Conservation (phyloP, 192 early-diverging fungal genomes). For the Coemansia sp. region DNA sequence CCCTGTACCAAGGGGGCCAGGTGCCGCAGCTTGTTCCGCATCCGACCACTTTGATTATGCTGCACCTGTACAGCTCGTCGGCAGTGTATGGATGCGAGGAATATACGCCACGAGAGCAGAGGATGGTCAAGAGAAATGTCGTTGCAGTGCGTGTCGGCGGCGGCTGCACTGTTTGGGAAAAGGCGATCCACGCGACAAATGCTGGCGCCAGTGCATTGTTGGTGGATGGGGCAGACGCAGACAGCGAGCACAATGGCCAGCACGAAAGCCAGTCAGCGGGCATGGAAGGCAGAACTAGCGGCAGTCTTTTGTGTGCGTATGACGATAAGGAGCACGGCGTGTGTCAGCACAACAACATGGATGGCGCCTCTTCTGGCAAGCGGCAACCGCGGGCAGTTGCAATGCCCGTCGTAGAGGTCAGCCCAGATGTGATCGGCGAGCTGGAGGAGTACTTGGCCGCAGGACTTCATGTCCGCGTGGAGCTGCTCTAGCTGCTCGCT, state of each 20-base stretch:
- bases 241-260: neutral
- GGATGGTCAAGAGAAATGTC: constrained; percentile 25
- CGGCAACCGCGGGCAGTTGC: neutral
- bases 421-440: constrained; percentile 25
- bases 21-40: constrained; percentile 19
- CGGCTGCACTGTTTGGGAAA: constrained; percentile 40
- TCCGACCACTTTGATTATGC: constrained; percentile 32
- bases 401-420: constrained; percentile 48
- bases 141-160: constrained; percentile 35
- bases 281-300: neutral
- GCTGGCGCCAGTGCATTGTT: constrained; percentile 47
- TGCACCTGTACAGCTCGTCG: constrained; percentile 27
- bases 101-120: constrained; percentile 38
- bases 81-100: constrained; percentile 44
- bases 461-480: constrained; percentile 29
- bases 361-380: neutral
- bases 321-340: neutral
- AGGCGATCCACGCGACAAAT: constrained; percentile 46
- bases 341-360: neutral
- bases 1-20: constrained; percentile 28
- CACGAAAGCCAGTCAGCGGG: neutral
- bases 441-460: constrained; percentile 36
- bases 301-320: neutral
- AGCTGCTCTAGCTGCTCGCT: constrained; percentile 20
- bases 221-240: constrained; percentile 9